Evolutionary conservation across 305 asterid genomes (phyloP).

Genomic region (Fraxinus platypoda): DNA sequence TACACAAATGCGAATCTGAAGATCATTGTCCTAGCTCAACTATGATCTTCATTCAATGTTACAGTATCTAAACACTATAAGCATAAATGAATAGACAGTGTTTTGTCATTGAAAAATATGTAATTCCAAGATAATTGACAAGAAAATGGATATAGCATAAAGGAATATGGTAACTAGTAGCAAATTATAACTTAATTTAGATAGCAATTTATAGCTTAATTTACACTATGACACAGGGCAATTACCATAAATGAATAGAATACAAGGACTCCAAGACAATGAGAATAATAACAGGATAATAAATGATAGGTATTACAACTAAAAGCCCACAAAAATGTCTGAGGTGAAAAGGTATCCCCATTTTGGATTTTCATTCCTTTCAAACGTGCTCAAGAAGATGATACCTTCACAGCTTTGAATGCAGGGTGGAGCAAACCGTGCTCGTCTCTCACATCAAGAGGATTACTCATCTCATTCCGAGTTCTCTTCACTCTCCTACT

Average conservation of each 20-base stretch:
- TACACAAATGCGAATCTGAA: not conserved
- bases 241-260: not conserved
- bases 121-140: not conserved
- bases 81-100: not conserved
- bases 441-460: not conserved
- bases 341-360: not conserved
- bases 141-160: not conserved
- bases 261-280: not conserved
- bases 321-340: not conserved
- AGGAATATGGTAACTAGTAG: not conserved
- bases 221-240: not conserved
- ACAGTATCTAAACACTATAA: not conserved
- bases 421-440: constrained; percentile 8
- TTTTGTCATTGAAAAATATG: not conserved
- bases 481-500: not conserved
- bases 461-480: not conserved
- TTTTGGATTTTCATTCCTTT: not conserved
- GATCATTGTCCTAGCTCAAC: not conserved
- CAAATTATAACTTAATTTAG: not conserved
- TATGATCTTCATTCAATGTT: not conserved
- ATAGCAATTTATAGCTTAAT: not conserved
- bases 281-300: not conserved
- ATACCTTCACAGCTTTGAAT: constrained; percentile 3
- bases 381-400: not conserved
- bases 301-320: not conserved